Base-by-base conservation (phyloP, 2,329 filamentous ascomycete genomes). In the Fusarium sublunatum region DNA sequence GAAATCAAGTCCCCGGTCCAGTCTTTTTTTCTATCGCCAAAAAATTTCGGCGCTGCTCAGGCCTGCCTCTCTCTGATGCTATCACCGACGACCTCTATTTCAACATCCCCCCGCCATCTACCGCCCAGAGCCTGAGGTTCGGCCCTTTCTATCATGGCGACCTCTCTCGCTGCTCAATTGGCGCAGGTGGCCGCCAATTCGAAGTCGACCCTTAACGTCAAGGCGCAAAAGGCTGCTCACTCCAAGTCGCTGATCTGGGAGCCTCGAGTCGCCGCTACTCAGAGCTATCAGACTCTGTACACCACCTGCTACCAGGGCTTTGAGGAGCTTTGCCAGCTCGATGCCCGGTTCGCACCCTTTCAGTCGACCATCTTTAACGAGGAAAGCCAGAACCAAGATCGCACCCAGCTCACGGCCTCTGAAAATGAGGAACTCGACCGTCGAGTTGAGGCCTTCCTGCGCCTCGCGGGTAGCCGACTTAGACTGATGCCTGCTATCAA, bases 181-280 rank as follows among this genome's bases (percentile, higher is more conserved):
- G 92, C 93, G 82, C 88, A 92, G 75, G 93, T 99, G 74, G 92
- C 93, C 70, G 89, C 91, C 67, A 91, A 91, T 73, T 96, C 92
- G 71, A 96, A 93, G 70, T 90, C 93, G 74, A 90, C 94, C 69
- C 86, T 98, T 72, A 92, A 98, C 75, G 85, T 97, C 70, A 97
- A 96, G 79, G 92, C 93, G 72, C 93, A 97, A 80, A 94, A 93
- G 78, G 87, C 91, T 60, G 88, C 92, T 63, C 95, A 99, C 79
- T 92, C 92, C 65, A 94, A 97, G 77, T 99, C 95, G 49, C 81
- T 99, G 61, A 91, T 99, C 58, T 99, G 96, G 81, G 93, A 97
- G 70, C 86, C 91, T 58, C 87, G 88, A 73, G 84, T 94, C 69
- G 95, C 95, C 46, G 89, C 91, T 6, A 88, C 88, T 13, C 95